These are phyloP conservation scores for Vanilla planifolia DNA, from an alignment of 106 monocot genomes.

Conservation along the genomic window DNA sequence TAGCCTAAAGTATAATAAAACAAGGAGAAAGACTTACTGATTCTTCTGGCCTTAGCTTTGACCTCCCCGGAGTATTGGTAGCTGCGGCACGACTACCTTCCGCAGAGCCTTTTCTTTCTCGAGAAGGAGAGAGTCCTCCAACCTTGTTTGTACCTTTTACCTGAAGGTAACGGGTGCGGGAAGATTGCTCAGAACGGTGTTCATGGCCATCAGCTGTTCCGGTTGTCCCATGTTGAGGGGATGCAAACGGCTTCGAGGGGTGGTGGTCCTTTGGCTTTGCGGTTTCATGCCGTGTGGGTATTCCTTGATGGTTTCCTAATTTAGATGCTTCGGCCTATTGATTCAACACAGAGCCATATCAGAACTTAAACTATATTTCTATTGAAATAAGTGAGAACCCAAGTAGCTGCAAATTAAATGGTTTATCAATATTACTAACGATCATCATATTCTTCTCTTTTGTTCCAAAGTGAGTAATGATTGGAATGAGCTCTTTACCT, in stretches of 20 bases:
- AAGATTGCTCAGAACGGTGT: slow-evolving; percentile 39
- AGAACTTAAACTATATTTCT: too few species aligned
- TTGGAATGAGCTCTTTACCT: slow-evolving; percentile 12
- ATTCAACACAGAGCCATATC: too few species aligned
- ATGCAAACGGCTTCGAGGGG: background rate
- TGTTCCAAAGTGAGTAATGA: background rate
- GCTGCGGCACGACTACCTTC: slow-evolving; percentile 21
- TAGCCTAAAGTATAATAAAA: too few species aligned
- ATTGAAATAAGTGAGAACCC: too few species aligned
- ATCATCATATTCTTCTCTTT: too few species aligned
- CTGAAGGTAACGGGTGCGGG: slow-evolving; percentile 40
- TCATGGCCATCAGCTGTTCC: slow-evolving; percentile 26
- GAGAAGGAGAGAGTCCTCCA: slow-evolving; percentile 21
- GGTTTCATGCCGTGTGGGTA: too few species aligned
- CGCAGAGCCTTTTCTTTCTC: slow-evolving; percentile 29
- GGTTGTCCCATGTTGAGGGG: slow-evolving; percentile 13
- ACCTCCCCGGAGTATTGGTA: slow-evolving; percentile 23
- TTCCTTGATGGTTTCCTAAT: too few species aligned
- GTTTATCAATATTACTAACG: too few species aligned
- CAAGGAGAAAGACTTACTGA: too few species aligned
- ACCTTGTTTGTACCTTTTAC: slow-evolving; percentile 20
- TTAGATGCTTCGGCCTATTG: too few species aligned
- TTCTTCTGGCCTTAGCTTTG: slow-evolving; percentile 26
- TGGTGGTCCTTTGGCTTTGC: background rate
- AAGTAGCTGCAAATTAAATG: too few species aligned